phyloP scores from a whole-genome alignment of 805 yeast genomes.

The Metschnikowia gelsemii region DNA sequence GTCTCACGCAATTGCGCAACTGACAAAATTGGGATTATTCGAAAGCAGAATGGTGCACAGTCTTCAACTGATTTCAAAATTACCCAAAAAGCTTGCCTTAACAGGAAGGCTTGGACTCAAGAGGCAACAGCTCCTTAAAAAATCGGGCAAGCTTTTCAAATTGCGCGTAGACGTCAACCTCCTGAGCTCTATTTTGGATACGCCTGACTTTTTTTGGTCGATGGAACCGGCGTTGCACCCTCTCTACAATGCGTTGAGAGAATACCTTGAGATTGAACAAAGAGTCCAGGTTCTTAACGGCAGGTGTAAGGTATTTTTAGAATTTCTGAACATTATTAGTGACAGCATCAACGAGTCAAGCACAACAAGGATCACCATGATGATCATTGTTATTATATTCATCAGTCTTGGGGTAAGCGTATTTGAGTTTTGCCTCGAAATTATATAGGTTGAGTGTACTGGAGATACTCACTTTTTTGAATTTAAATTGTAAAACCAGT shows the following conservation, averaged over 20 bases:
- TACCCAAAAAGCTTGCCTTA: slow-evolving; percentile 86
- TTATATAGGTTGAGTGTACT: slow-evolving; percentile 19
- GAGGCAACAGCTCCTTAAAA: slow-evolving; percentile 78
- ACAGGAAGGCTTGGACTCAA: slow-evolving; percentile 85
- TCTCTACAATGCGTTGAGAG: slow-evolving; percentile 81
- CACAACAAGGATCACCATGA: slow-evolving; percentile 87
- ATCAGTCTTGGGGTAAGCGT: slow-evolving; percentile 75
- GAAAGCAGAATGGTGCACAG: slow-evolving; percentile 88
- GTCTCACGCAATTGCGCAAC: slow-evolving; percentile 96
- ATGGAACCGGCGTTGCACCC: slow-evolving; percentile 94
- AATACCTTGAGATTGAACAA: slow-evolving; percentile 92
- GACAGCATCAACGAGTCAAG: slow-evolving; percentile 93
- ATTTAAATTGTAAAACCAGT: neutral
- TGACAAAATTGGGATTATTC: slow-evolving; percentile 85
- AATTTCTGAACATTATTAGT: slow-evolving; percentile 87
- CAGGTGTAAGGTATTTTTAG: slow-evolving; percentile 89
- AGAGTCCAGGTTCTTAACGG: slow-evolving; percentile 92
- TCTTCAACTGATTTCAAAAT: slow-evolving; percentile 77
- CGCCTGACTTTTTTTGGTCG: slow-evolving; percentile 97
- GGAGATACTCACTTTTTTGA: slow-evolving; percentile 2
- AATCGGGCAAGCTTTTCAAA: slow-evolving; percentile 88
- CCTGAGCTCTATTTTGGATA: slow-evolving; percentile 85
- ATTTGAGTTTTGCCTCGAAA: slow-evolving; percentile 64
- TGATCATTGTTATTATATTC: slow-evolving; percentile 79
- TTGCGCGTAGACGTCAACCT: slow-evolving; percentile 90